phyloP scores from a whole-genome alignment of 2,329 filamentous ascomycete species.

The Calonectria crousiana region DNA sequence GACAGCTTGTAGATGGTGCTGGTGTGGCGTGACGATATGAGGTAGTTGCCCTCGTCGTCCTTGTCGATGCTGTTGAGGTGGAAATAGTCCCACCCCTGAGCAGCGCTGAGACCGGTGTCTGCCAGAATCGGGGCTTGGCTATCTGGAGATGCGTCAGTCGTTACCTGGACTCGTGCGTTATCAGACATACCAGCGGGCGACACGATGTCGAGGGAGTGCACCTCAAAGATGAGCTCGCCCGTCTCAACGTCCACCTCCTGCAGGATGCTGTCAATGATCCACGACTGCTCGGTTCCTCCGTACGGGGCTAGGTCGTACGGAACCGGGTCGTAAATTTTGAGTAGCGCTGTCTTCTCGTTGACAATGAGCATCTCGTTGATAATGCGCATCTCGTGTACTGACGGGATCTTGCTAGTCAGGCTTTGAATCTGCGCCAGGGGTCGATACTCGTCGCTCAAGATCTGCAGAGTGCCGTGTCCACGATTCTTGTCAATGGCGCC shows the following conservation, averaged over 20 bases:
- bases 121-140: slow-evolving; percentile 20
- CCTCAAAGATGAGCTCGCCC: slow-evolving; percentile 31
- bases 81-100: slow-evolving; percentile 43
- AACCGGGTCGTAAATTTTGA: slow-evolving; percentile 65
- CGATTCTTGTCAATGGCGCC: slow-evolving; percentile 62
- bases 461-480: slow-evolving; percentile 63
- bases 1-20: slow-evolving; percentile 45
- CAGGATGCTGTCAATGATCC: slow-evolving; percentile 54
- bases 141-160: not conserved
- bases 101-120: slow-evolving; percentile 18
- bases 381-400: slow-evolving; percentile 68
- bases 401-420: slow-evolving; percentile 60
- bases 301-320: slow-evolving; percentile 57
- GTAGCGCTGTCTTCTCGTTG: slow-evolving; percentile 63
- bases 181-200: slow-evolving; percentile 22
- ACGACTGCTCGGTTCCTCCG: slow-evolving; percentile 61
- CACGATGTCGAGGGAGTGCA: slow-evolving; percentile 24
- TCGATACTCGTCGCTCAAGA: slow-evolving; percentile 66
- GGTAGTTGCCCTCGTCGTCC: slow-evolving; percentile 47
- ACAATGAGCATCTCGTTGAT: slow-evolving; percentile 67
- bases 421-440: slow-evolving; percentile 63
- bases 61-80: slow-evolving; percentile 54
- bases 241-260: slow-evolving; percentile 33
- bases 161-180: not conserved
- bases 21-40: slow-evolving; percentile 42